Conservation (phyloP, 2,329 filamentous ascomycete genomes). For the Ceratocystis papillata region DNA sequence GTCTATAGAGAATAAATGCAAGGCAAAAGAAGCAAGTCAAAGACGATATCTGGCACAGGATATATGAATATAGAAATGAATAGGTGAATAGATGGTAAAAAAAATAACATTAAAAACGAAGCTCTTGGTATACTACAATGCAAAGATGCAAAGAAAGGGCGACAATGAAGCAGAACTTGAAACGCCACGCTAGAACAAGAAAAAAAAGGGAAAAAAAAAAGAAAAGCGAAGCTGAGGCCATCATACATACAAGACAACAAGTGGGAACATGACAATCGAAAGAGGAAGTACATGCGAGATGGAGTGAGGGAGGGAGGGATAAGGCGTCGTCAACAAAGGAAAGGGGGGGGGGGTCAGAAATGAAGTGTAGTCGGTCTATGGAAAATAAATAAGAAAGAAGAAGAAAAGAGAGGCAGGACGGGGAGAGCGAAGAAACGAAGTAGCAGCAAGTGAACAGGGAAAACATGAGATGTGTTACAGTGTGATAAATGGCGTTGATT, state of each 20-base stretch:
- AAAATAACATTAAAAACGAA: not conserved
- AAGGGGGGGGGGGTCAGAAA: too few species aligned
- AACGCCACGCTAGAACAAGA: not conserved
- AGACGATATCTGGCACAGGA: not conserved
- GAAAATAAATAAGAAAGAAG: not conserved
- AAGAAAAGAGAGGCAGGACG: not conserved
- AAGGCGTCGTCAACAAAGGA: too few species aligned
- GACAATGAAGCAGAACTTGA: not conserved
- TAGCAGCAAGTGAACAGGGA: not conserved
- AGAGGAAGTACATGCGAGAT: constrained; percentile 2
- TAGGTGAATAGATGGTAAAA: not conserved
- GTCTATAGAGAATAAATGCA: not conserved
- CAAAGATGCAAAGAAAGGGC: not conserved
- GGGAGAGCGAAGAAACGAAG: not conserved
- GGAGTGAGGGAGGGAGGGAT: too few species aligned
- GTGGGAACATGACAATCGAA: not conserved
- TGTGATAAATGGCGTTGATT: not conserved
- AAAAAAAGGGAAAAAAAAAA: not conserved
- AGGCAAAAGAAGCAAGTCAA: not conserved
- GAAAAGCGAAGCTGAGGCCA: constrained; percentile 1
- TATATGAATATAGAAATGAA: not conserved
- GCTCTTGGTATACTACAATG: too few species aligned
- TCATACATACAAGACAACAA: constrained; percentile 2
- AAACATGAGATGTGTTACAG: not conserved
- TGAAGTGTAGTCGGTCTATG: too few species aligned